phyloP scores from a whole-genome alignment of 805 yeast species.

The Teunomyces panamensis region DNA sequence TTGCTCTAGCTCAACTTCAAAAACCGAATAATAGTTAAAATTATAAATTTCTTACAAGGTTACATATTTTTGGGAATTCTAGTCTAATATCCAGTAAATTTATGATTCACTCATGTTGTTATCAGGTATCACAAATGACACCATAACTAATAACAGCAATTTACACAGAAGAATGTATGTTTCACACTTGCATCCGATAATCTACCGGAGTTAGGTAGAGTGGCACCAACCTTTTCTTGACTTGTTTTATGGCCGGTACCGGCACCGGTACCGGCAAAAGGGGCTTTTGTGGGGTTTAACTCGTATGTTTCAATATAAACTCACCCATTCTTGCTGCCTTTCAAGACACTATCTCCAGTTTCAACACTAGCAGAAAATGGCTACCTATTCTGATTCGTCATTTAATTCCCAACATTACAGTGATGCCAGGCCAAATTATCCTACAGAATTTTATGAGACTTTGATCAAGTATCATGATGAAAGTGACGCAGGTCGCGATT shows the following conservation, averaged over 20 bases:
- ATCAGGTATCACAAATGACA: too few relatives aligned
- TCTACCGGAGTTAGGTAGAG: too few relatives aligned
- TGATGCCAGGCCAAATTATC: constrained; percentile 66
- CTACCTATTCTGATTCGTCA: constrained; percentile 54
- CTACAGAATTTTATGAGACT: constrained; percentile 44
- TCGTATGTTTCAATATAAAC: not conserved
- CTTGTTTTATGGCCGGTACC: not conserved
- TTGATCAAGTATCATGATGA: constrained; percentile 39
- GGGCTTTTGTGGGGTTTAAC: not conserved
- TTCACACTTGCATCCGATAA: too few relatives aligned
- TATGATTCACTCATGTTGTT: too few relatives aligned
- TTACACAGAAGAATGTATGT: too few relatives aligned
- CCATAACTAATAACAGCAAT: too few relatives aligned
- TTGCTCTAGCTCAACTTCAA: too few relatives aligned
- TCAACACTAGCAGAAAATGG: constrained; percentile 38
- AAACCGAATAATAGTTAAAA: too few relatives aligned
- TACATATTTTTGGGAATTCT: too few relatives aligned
- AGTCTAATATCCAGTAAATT: too few relatives aligned
- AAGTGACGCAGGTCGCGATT: constrained; percentile 12
- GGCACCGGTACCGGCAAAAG: not conserved
- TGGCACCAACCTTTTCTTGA: too few relatives aligned
- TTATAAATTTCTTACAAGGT: too few relatives aligned
- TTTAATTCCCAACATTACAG: constrained; percentile 56
- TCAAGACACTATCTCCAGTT: not conserved
- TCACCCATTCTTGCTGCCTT: not conserved